Base-by-base conservation (phyloP, 768 basidiomycete species). In the Boletales sp. region DNA sequence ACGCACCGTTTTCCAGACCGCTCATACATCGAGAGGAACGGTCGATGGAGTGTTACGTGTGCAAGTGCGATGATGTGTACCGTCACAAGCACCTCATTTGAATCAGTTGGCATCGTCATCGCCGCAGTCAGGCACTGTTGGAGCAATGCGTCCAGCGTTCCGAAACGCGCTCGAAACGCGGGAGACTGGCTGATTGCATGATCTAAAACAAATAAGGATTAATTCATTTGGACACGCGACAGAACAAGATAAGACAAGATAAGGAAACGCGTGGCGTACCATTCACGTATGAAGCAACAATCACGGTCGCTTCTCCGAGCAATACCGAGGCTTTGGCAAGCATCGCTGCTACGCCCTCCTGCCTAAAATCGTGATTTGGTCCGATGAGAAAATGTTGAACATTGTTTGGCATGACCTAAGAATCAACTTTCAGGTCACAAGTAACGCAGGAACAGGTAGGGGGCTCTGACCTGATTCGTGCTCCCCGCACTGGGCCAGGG, bases 111-210 rank as follows among this genome's bases (percentile, higher is more conserved):
- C 21, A 48, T 17, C 7, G 43, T 19, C 33, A 63, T 46, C 32
- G 49, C 61, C 35, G 46, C 50, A 39, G 14, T 46, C 21, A 53
- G 43, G 36, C 50, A 62, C 2, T 59, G 58, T 5, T 75, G 74
- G 34, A 81, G 75, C 41, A 80, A 68, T 31, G 66, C 60, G 52
- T 78, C 75, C 48, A 81, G 62, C 3, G 72, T 73, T 37, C 68
- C 68, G 18, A 81, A 80, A 8, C 74, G 72, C 13, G 67, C 61
- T 21, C 67, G 67, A 48, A 78, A 78, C 5, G 70, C 65, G 48
- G 73, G 63, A 25, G 70, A 67, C 49, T 80, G 78, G 30, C 71
- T 61, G 38, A 68, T 63, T 9, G 70, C 60, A 58, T 71, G 71
- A 44, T 75, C 79, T 80, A 41, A 10, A 55, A 25, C 14, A 21